These are phyloP conservation scores for Pyrenophora teres DNA, from an alignment of 2,329 filamentous ascomycete genomes.

Conservation along the genomic window DNA sequence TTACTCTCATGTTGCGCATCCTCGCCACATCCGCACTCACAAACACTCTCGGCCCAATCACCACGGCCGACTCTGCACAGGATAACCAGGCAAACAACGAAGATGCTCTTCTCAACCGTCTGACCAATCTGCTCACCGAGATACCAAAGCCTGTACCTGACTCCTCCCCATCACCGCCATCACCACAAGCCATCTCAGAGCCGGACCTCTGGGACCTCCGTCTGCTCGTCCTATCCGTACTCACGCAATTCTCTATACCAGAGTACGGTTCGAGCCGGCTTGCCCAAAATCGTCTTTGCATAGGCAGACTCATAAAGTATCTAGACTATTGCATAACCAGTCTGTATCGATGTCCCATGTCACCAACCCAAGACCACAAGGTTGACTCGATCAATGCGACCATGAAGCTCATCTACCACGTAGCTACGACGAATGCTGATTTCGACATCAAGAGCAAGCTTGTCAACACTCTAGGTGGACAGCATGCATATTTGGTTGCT, in stretches of 20 bases:
- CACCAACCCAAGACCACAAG: constrained; percentile 47
- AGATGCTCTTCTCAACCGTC: constrained; percentile 61
- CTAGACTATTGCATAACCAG: constrained; percentile 73
- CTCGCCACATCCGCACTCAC: constrained; percentile 68
- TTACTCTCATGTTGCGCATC: constrained; percentile 67
- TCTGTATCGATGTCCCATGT: constrained; percentile 54
- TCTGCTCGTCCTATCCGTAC: constrained; percentile 52
- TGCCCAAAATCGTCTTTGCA: constrained; percentile 68
- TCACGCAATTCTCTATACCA: constrained; percentile 64
- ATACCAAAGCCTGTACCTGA: constrained; percentile 48
- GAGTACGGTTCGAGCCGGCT: constrained; percentile 67
- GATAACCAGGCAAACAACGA: constrained; percentile 47
- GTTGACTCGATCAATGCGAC: constrained; percentile 62
- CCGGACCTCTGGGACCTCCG: constrained; percentile 52
- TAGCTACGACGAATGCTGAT: constrained; percentile 65
- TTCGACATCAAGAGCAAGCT: constrained; percentile 75
- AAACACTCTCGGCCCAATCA: constrained; percentile 69
- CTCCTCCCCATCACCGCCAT: constrained; percentile 10
- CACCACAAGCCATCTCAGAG: constrained; percentile 18
- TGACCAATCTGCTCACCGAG: constrained; percentile 67
- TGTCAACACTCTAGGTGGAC: constrained; percentile 68
- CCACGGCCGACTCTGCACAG: constrained; percentile 51
- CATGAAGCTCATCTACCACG: constrained; percentile 64
- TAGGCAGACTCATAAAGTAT: constrained; percentile 75
- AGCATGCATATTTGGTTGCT: constrained; percentile 80